Evolutionary conservation across 2,329 filamentous ascomycete genomes (phyloP).

Genomic region (Rutstroemia sp.): DNA sequence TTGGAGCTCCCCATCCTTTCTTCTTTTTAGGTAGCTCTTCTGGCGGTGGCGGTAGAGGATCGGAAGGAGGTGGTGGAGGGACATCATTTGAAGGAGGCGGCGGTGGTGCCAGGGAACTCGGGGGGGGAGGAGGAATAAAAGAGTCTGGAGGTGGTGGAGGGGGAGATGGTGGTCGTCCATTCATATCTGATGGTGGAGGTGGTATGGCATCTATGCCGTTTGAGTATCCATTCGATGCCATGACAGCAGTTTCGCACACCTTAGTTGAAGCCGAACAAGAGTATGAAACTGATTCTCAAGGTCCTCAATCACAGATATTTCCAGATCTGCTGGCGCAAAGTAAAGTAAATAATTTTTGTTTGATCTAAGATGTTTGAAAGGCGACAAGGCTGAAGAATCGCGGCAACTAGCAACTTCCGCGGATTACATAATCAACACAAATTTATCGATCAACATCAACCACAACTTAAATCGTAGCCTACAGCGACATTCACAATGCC

Average conservation of each 20-base stretch:
- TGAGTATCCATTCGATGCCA: slow-evolving; percentile 15
- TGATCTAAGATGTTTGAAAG: neutral
- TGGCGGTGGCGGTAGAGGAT: slow-evolving; percentile 36
- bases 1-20: slow-evolving; percentile 39
- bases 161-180: slow-evolving; percentile 24
- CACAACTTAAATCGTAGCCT: slow-evolving; percentile 8
- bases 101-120: slow-evolving; percentile 26
- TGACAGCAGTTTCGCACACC: neutral
- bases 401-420: neutral
- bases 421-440: neutral
- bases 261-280: too few relatives aligned
- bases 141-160: slow-evolving; percentile 33
- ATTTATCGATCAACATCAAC: slow-evolving; percentile 5
- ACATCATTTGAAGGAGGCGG: slow-evolving; percentile 23
- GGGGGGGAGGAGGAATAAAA: slow-evolving; percentile 35
- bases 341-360: neutral
- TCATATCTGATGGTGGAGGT: slow-evolving; percentile 18
- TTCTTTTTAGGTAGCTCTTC: slow-evolving; percentile 42
- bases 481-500: slow-evolving; percentile 14
- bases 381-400: slow-evolving; percentile 6
- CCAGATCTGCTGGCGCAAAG: neutral
- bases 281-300: neutral
- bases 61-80: slow-evolving; percentile 32
- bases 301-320: neutral
- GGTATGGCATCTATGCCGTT: slow-evolving; percentile 19